Evolutionary conservation across 257 asterid genomes (phyloP), one percentile per base, ranked within the genome.

Genomic region (Gentiana macrophylla): DNA sequence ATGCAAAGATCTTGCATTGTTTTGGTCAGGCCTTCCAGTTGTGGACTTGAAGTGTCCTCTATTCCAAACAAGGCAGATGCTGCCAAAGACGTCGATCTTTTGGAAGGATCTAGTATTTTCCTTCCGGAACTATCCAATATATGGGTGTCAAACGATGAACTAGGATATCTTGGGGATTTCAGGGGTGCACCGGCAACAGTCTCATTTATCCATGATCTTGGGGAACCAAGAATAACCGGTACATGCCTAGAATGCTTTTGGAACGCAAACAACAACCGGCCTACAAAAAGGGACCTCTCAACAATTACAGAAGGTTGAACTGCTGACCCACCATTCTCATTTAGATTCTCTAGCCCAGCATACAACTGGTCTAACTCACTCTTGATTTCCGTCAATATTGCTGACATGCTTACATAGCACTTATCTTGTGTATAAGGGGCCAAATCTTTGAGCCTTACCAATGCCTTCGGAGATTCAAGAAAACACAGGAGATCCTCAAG

Each of bases 161-260:
- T 55, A 47, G 71, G 57, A 67, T 75, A 71, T 73, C 78, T 82
- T 35, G 74, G 69, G 35, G 83, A 70, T 65, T 62, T 74, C 41
- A 71, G 60, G 52, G 76, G 59, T 54, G 70, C 72, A 49, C 72
- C 64, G 53, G 69, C 63, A 62, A 62, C 8, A 70, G 74, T 71
- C 65, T 81, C 93, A 62, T 60, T 69, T 66, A 77, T 65, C 99
- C 99, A 92, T 65, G 84, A 83, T 76, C 99, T 83, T 45, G 95
- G 97, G 63, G 96, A 88, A 67, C 99, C 99, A 61, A 92, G 94
- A 65, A 92, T 66, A 44, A 85, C 72, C n/a, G 94, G 88, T 44
- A 92, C 77, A 77, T 88, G 99, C 72, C 71, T 80, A 45, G 95
- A 86, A 72, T 92, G 91, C 84, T 83, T 92, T 66, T 84, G 97